Evolutionary conservation across 2,329 filamentous ascomycete species (phyloP), one percentile per base, ranked within the genome.

Genomic region (Phialophora expanda): DNA sequence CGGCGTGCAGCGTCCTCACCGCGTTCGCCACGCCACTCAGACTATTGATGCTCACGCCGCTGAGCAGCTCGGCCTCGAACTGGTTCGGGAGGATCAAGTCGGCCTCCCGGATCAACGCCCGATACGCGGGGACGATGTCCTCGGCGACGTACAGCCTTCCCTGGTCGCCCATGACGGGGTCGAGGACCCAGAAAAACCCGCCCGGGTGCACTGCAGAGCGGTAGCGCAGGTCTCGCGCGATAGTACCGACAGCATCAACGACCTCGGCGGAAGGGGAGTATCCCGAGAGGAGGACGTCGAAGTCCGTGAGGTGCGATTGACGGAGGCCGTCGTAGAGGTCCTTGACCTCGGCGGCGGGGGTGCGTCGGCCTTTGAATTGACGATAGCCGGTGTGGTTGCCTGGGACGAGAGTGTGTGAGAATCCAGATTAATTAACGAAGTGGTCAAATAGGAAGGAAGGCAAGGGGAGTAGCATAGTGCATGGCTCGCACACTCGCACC

Each of bases 81-180:
- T 98, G 94, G 76, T 99, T 99, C 3, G 95, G 95, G 17, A 98
- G 80, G 63, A 99, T 96, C 71, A 99, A 78, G 78, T 99, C 95
- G 2, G 95, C 94, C 73, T 94, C 85, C 41, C 84, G 84, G 24
- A 98, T 82, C 64, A 97, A 83, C 26, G 83, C 83, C 79, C 92
- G 94, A 78, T 98, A 99, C 14, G 91, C 93, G 0, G 93, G 93
- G 17, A 98, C 91, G 3, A 96, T 92, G 70, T 96, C 92, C 73
- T 94, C 89, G 5, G 90, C 91, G 7, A 99, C 94, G 75, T 99
- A 99, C 12, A 99, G 83, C 71, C 86, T 87, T 57, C 93, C 95
- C 74, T 97, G 93, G 76, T 99, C 95, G 32, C 95, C 95, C 95
- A 99, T 99, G 56, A 99, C 95, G 0, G 96, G 95, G 77, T 99